Percentiles rank a stretch among this genome's conserved stretches.
These are phyloP conservation scores for Sanghuangporus weigelae DNA, from an alignment of 1,284 basidiomycete genomes.

Conservation along the genomic window DNA sequence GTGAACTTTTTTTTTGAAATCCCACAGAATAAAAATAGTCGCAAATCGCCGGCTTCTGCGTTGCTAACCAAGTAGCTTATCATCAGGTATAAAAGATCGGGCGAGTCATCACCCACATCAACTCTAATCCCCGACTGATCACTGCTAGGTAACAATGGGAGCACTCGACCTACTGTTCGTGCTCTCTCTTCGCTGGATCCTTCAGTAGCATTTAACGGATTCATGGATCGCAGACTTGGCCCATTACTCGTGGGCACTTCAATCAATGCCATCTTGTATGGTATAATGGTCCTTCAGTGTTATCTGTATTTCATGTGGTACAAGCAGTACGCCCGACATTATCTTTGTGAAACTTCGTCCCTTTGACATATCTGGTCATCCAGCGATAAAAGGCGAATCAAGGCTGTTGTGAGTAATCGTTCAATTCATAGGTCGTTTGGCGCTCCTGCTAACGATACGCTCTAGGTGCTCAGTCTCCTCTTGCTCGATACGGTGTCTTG, in stretches of 20 bases:
- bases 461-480: constrained; percentile 30
- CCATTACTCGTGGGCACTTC: constrained; percentile 32
- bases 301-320: constrained; percentile 32
- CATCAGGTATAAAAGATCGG: no score
- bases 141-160: no score
- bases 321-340: constrained; percentile 24
- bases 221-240: constrained; percentile 25
- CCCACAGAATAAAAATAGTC: no score
- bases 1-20: no score
- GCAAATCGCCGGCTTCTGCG: no score
- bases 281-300: constrained; percentile 35
- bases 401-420: background rate
- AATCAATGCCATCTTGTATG: constrained; percentile 32
- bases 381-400: background rate
- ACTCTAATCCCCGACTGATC: no score
- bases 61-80: no score
- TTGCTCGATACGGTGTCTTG: constrained; percentile 33
- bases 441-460: background rate
- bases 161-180: no score
- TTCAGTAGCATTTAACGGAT: no score
- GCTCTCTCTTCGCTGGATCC: no score
- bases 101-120: no score
- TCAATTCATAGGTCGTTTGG: background rate
- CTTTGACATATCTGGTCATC: background rate
- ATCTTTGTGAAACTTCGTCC: background rate